A percentile compares a stretch with the other conserved stretches of the same genome.
phyloP scores from a whole-genome alignment of 1,139 yeast species.

The Pichia sp. region DNA sequence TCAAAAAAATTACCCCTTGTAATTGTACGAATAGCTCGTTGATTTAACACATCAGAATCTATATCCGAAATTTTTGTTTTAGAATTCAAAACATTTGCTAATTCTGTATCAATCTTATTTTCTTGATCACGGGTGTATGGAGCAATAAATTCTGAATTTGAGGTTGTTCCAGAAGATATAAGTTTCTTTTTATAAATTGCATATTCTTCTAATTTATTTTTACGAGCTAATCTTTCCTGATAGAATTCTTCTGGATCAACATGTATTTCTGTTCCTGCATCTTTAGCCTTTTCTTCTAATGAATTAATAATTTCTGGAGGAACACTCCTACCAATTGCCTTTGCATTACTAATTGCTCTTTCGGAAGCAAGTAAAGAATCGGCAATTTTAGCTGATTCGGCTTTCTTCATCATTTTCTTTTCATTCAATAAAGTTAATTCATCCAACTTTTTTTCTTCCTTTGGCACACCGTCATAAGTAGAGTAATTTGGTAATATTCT shows the following conservation, averaged over 20 bases:
- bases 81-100: slow-evolving; percentile 55
- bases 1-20: slow-evolving; percentile 66
- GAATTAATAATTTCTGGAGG: slow-evolving; percentile 40
- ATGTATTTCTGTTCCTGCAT: slow-evolving; percentile 33
- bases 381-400: slow-evolving; percentile 44
- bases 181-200: slow-evolving; percentile 39
- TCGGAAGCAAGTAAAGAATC: slow-evolving; percentile 57
- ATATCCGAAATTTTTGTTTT: slow-evolving; percentile 57
- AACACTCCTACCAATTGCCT: slow-evolving; percentile 42
- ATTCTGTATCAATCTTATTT: slow-evolving; percentile 58
- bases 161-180: slow-evolving; percentile 35
- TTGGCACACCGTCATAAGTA: slow-evolving; percentile 26
- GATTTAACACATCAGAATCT: slow-evolving; percentile 49
- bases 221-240: slow-evolving; percentile 44
- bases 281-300: slow-evolving; percentile 33
- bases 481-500: slow-evolving; percentile 55
- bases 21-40: slow-evolving; percentile 59
- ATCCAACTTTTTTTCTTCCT: slow-evolving; percentile 6
- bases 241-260: slow-evolving; percentile 44
- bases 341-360: slow-evolving; percentile 57
- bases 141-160: slow-evolving; percentile 25
- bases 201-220: slow-evolving; percentile 48
- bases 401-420: slow-evolving; percentile 37
- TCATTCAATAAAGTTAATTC: slow-evolving; percentile 22
- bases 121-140: slow-evolving; percentile 73